A percentile compares a stretch with the other conserved stretches of the same genome.
phyloP scores from a whole-genome alignment of 2,329 filamentous ascomycete genomes.

The Monilinia vaccinii-corymbosi region DNA sequence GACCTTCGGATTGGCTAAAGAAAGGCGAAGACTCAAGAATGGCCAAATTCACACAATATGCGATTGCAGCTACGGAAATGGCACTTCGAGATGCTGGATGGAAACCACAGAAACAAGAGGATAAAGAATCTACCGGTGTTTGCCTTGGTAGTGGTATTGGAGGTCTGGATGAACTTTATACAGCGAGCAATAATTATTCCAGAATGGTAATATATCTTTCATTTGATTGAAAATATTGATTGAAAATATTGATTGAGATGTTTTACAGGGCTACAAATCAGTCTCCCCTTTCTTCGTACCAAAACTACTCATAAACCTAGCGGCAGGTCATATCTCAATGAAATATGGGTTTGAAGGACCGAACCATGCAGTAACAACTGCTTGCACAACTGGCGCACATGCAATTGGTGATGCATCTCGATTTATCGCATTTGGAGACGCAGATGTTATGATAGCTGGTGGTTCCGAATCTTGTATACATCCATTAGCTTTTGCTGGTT shows the following conservation, averaged over 20 bases:
- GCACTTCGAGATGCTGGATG: conserved; percentile 77
- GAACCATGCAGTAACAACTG: conserved; percentile 87
- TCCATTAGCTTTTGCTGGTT: conserved; percentile 84
- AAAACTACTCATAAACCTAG: conserved; percentile 86
- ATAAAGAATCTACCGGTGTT: conserved; percentile 73
- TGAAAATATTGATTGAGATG: conserved; percentile 22
- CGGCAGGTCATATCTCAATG: conserved; percentile 92
- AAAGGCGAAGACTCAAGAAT: conserved; percentile 60
- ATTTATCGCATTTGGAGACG: conserved; percentile 84
- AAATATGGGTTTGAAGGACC: conserved; percentile 81
- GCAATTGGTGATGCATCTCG: conserved; percentile 90
- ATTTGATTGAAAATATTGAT: conserved; percentile 11
- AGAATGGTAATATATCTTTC: conserved; percentile 2
- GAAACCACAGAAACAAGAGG: conserved; percentile 40
- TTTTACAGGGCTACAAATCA: conserved; percentile 71
- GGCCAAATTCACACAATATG: conserved; percentile 89
- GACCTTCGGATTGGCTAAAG: conserved; percentile 44
- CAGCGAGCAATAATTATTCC: conserved; percentile 46
- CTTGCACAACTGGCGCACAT: conserved; percentile 93
- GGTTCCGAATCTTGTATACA: conserved; percentile 94
- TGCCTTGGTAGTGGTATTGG: conserved; percentile 94
- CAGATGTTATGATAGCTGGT: conserved; percentile 92
- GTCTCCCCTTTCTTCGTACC: conserved; percentile 92
- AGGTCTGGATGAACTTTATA: conserved; percentile 83
- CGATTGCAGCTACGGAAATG: conserved; percentile 76